Conservation (phyloP, 164 flowering plant genomes). For the Vitis riparia region DNA sequence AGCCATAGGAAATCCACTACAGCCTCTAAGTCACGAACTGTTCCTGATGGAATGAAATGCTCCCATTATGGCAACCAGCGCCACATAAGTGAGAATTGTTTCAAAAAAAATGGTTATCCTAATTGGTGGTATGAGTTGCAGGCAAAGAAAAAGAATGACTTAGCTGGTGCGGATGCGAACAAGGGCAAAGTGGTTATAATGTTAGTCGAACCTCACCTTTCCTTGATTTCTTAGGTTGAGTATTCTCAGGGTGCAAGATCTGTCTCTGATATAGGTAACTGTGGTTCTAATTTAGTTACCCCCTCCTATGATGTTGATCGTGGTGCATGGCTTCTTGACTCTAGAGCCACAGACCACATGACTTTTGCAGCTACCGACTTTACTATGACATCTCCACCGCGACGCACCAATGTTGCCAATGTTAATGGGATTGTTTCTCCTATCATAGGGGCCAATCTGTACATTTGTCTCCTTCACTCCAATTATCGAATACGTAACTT, state of each 20-base stretch:
- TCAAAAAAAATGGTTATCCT: constrained; percentile 9
- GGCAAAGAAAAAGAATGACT: background rate
- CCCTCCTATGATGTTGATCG: no score
- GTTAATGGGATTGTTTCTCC: constrained; percentile 11
- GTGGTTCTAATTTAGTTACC: background rate
- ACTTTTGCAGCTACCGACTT: background rate
- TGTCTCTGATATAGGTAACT: background rate
- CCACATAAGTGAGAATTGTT: constrained; percentile 11
- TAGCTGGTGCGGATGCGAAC: background rate
- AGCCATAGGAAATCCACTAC: constrained; percentile 1
- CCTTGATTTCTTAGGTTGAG: background rate
- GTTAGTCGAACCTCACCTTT: background rate
- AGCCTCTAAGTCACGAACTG: background rate
- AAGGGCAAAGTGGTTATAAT: background rate
- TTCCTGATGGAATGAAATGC: constrained; percentile 4
- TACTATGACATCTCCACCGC: background rate
- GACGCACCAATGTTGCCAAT: constrained; percentile 8
- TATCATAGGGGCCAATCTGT: constrained; percentile 5
- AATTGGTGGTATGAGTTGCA: constrained; percentile 11
- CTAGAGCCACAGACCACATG: constrained; percentile 3
- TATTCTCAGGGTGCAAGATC: no score
- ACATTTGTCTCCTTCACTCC: constrained; percentile 1
- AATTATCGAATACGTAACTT: constrained; percentile 3
- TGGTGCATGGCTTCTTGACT: constrained; percentile 4
- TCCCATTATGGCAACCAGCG: constrained; percentile 7